These are phyloP conservation scores for Fusarium bactridioides DNA, from an alignment of 2,329 filamentous ascomycete species.

Conservation along the genomic window DNA sequence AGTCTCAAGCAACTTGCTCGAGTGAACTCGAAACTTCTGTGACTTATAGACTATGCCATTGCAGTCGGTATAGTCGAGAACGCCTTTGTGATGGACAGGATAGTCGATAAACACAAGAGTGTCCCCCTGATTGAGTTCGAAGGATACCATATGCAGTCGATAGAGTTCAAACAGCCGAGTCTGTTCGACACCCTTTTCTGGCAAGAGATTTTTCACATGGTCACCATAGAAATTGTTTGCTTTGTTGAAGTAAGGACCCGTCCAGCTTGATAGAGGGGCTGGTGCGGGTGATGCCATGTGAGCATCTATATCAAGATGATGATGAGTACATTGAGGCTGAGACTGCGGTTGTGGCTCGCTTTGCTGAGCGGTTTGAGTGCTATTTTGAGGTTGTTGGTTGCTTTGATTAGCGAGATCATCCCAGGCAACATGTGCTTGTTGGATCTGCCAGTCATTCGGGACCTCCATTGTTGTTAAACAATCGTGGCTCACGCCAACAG, in stretches of 20 bases:
- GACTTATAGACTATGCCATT: constrained; percentile 46
- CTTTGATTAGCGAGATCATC: not conserved
- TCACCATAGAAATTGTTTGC: not conserved
- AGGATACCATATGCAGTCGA: constrained; percentile 38
- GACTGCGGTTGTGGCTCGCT: not conserved
- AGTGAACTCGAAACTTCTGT: constrained; percentile 54
- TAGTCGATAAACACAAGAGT: constrained; percentile 56
- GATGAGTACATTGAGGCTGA: not conserved
- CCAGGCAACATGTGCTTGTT: not conserved
- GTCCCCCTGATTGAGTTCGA: constrained; percentile 49
- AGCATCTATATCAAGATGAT: not conserved
- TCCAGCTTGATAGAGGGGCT: constrained; percentile 20
- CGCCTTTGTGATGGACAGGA: constrained; percentile 34
- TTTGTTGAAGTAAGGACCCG: constrained; percentile 32
- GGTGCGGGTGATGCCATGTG: not conserved
- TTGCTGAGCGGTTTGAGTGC: not conserved
- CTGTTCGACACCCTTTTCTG: constrained; percentile 21
- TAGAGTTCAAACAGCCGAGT: constrained; percentile 40
- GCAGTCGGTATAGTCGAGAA: constrained; percentile 44
- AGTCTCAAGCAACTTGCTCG: constrained; percentile 55
- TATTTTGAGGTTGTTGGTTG: not conserved
- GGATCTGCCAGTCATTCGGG: constrained; percentile 3
- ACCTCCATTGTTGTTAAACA: constrained; percentile 11
- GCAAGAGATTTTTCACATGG: constrained; percentile 12
- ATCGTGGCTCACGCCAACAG: not conserved